Evolutionary conservation across 805 yeast species (phyloP).

Genomic region (Pichia thaimueangensis): DNA sequence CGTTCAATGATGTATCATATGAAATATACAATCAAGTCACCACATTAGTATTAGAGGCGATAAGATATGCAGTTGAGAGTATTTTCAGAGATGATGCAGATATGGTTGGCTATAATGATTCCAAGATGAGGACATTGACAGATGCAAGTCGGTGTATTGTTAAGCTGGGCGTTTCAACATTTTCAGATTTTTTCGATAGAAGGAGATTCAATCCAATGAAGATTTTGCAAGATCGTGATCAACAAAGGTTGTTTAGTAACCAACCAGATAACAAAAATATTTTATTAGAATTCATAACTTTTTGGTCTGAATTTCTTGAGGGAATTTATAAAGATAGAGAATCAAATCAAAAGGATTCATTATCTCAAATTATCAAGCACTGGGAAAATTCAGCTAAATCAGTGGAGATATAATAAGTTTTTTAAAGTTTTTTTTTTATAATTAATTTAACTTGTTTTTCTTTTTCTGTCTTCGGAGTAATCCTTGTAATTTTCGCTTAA

Average conservation of each 20-base stretch:
- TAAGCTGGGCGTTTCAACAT: slow-evolving; percentile 51
- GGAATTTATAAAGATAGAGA: slow-evolving; percentile 37
- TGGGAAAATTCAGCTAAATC: slow-evolving; percentile 16
- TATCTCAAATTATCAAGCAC: slow-evolving; percentile 19
- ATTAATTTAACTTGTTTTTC: not conserved
- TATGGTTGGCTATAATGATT: slow-evolving; percentile 42
- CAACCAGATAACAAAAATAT: slow-evolving; percentile 28
- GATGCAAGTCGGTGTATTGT: slow-evolving; percentile 39
- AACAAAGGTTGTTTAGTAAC: slow-evolving; percentile 9
- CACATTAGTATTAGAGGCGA: slow-evolving; percentile 36
- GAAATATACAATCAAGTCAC: slow-evolving; percentile 36
- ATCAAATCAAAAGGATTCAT: slow-evolving; percentile 26
- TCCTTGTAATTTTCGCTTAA: slow-evolving; percentile 8
- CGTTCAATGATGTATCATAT: not conserved
- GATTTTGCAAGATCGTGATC: slow-evolving; percentile 18
- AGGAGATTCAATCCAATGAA: slow-evolving; percentile 17
- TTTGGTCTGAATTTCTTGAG: slow-evolving; percentile 46
- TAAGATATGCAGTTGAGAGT: slow-evolving; percentile 44
- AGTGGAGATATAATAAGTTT: no score
- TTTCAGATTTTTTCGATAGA: slow-evolving; percentile 39
- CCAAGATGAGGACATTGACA: slow-evolving; percentile 29
- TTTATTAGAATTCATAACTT: slow-evolving; percentile 36
- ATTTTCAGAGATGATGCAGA: slow-evolving; percentile 55
- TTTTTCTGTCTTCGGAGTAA: slow-evolving; percentile 5
- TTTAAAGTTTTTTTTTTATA: no score